Evolutionary conservation across 768 basidiomycete genomes (phyloP).

Genomic region (Pluteus cervinus): DNA sequence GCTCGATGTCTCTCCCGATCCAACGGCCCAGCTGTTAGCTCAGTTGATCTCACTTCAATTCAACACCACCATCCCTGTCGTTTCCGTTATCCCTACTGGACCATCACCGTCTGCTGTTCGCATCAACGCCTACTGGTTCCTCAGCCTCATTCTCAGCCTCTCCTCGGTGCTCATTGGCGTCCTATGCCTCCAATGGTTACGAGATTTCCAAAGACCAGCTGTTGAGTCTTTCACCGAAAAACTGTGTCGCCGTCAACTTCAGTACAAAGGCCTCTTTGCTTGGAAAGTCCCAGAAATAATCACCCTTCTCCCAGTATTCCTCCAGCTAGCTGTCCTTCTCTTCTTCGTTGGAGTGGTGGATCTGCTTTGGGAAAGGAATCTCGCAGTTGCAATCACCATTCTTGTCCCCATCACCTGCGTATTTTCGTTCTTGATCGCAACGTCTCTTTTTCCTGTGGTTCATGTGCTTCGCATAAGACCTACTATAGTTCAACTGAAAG

Average conservation of each 20-base stretch:
- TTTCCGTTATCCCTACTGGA: no score
- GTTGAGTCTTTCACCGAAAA: constrained; percentile 3
- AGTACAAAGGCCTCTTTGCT: not conserved
- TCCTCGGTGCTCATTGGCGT: not conserved
- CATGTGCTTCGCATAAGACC: no score
- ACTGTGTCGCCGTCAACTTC: no score
- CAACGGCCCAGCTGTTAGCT: no score
- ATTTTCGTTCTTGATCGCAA: constrained; percentile 1
- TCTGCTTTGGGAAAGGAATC: constrained; percentile 2
- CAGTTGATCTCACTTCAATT: no score
- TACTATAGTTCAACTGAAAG: no score
- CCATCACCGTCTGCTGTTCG: not conserved
- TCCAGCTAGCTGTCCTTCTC: constrained; percentile 1
- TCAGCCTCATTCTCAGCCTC: not conserved
- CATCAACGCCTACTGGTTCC: constrained; percentile 1
- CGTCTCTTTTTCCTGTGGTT: constrained; percentile 1
- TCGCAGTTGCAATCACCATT: not conserved
- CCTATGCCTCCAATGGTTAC: not conserved
- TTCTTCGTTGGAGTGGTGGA: not conserved
- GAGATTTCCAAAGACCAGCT: constrained; percentile 3
- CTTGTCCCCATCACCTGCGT: not conserved
- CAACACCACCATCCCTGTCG: no score
- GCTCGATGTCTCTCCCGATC: no score
- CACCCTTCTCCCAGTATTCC: not conserved
- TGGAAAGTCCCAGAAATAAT: not conserved